phyloP scores from a whole-genome alignment of 495 filamentous ascomycete species.

The Usnea hakonensis region DNA sequence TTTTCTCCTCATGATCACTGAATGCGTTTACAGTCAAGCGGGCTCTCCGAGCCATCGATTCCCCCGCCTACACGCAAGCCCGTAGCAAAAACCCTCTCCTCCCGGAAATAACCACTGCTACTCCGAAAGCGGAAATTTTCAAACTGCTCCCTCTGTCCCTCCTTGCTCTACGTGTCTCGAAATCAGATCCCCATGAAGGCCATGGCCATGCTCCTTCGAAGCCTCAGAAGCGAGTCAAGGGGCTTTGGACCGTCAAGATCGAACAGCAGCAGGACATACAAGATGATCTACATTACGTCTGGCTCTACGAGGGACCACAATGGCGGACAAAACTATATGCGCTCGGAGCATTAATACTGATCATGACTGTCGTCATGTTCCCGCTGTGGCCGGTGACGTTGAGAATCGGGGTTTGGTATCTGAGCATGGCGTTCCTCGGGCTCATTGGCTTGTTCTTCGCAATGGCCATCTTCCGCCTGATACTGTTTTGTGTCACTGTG shows the following conservation, averaged over 20 bases:
- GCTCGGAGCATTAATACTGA: constrained; percentile 65
- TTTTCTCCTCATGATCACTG: background rate
- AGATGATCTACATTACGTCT: constrained; percentile 91
- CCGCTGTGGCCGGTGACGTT: constrained; percentile 91
- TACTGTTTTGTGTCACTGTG: constrained; percentile 89
- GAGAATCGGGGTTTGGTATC: constrained; percentile 92
- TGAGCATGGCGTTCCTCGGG: constrained; percentile 89
- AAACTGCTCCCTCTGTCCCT: constrained; percentile 95
- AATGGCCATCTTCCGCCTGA: constrained; percentile 93
- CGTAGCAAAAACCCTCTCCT: constrained; percentile 77
- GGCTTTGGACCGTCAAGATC: constrained; percentile 91
- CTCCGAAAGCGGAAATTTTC: constrained; percentile 80
- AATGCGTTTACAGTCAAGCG: constrained; percentile 69
- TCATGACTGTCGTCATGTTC: constrained; percentile 88
- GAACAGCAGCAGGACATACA: constrained; percentile 92
- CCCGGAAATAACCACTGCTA: constrained; percentile 70
- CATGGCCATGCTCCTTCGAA: constrained; percentile 64
- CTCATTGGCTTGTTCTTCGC: constrained; percentile 91
- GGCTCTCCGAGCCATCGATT: constrained; percentile 86
- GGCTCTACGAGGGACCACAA: constrained; percentile 91
- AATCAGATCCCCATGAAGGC: constrained; percentile 63
- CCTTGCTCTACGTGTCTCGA: constrained; percentile 82
- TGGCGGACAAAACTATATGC: constrained; percentile 90
- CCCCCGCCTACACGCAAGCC: constrained; percentile 78
- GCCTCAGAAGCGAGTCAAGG: constrained; percentile 82